Conservation (phyloP, 2,329 filamentous ascomycete genomes). For the Trichophaea hybrida region DNA sequence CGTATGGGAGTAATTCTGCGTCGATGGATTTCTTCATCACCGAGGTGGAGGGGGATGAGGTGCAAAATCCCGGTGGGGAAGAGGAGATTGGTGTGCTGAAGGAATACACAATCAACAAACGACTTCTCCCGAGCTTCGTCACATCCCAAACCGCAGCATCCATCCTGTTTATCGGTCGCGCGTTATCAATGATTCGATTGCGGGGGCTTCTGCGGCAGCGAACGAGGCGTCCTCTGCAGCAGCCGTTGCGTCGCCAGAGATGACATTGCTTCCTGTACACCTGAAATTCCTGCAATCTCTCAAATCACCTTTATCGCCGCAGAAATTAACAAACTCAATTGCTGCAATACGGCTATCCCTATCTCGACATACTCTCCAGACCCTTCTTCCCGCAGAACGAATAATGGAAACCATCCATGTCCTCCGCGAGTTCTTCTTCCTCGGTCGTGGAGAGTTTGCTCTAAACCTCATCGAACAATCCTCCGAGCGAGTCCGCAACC, state of each 20-base stretch:
- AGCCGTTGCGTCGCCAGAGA: constrained; percentile 28
- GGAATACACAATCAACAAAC: constrained; percentile 45
- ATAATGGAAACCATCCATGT: constrained; percentile 65
- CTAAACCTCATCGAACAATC: constrained; percentile 74
- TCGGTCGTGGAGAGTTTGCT: constrained; percentile 82
- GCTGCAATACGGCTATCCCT: constrained; percentile 64
- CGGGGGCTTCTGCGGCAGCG: constrained; percentile 30
- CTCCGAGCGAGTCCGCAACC: constrained; percentile 60
- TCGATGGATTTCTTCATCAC: constrained; percentile 69
- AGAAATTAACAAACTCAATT: constrained; percentile 56
- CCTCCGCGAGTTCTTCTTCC: constrained; percentile 71
- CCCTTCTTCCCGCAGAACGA: constrained; percentile 60
- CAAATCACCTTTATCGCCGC: constrained; percentile 55
- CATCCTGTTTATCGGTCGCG: constrained; percentile 81
- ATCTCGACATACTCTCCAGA: constrained; percentile 69
- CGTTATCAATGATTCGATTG: constrained; percentile 65
- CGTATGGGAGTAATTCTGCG: constrained; percentile 42
- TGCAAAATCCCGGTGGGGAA: constrained; percentile 28
- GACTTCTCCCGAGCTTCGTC: constrained; percentile 66
- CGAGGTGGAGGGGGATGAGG: constrained; percentile 30
- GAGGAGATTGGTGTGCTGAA: constrained; percentile 19
- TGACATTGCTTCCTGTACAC: constrained; percentile 28
- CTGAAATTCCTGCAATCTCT: constrained; percentile 23
- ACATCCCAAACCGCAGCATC: constrained; percentile 58
- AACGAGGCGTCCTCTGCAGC: constrained; percentile 24